Evolutionary conservation across 2,329 filamentous ascomycete genomes (phyloP).

Genomic region (Aspergillus sp.): DNA sequence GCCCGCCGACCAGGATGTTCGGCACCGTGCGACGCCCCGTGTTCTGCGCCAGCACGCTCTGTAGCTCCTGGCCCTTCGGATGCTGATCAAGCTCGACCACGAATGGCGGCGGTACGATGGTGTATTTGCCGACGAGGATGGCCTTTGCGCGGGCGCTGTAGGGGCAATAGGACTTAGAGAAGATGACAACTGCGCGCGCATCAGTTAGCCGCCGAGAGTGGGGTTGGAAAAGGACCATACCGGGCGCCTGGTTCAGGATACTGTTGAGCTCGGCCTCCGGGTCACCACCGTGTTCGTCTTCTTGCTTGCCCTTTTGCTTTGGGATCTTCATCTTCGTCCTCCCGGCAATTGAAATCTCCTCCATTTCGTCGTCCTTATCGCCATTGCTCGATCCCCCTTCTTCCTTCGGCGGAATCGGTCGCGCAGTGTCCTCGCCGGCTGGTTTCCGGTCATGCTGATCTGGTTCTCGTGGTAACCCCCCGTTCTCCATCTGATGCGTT

Average conservation of each 20-base stretch:
- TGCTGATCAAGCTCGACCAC: conserved; percentile 88
- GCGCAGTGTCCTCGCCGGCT: conserved; percentile 45
- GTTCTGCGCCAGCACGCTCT: conserved; percentile 59
- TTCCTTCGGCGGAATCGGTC: conserved; percentile 32
- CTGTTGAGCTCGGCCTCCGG: conserved; percentile 62
- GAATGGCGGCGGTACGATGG: conserved; percentile 69
- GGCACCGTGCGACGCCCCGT: conserved; percentile 82
- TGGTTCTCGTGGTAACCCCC: conserved; percentile 57
- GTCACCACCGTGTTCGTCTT: conserved; percentile 30
- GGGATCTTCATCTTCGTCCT: conserved; percentile 42
- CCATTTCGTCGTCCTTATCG: conserved; percentile 23
- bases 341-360: conserved; percentile 45
- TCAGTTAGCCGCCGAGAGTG: background rate
- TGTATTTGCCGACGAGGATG: conserved; percentile 74
- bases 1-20: conserved; percentile 79
- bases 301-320: conserved; percentile 32
- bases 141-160: conserved; percentile 76
- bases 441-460: conserved; percentile 55
- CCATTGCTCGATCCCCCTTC: conserved; percentile 18
- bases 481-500: conserved; percentile 44
- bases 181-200: conserved; percentile 65
- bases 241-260: conserved; percentile 76
- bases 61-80: conserved; percentile 61
- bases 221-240: conserved; percentile 49
- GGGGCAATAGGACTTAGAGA: conserved; percentile 90